Percentiles rank a stretch among this genome's conserved stretches.
Evolutionary conservation across 345 rosid genomes (phyloP).

Genomic region (Ceriops decandra): DNA sequence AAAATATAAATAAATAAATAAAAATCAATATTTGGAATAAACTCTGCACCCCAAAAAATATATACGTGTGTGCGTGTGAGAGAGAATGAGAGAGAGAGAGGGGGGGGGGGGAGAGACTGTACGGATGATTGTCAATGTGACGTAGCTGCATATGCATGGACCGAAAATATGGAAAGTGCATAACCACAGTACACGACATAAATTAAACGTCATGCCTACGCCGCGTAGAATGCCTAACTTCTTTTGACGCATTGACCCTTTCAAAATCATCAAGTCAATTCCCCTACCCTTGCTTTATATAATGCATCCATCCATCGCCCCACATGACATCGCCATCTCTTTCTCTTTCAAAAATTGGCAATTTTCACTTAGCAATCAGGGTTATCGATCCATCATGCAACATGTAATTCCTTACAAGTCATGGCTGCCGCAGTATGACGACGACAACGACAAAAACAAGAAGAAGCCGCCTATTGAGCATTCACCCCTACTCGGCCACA

Average conservation of each 20-base stretch:
- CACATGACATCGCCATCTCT: background rate
- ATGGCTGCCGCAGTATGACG: conserved; percentile 14
- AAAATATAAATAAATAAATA: no score
- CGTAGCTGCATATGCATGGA: background rate
- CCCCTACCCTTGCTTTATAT: background rate
- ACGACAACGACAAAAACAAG: conserved; percentile 4
- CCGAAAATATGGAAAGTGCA: background rate
- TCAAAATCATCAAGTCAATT: background rate
- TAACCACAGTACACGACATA: background rate
- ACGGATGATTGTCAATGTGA: background rate
- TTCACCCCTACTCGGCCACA: background rate
- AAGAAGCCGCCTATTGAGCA: background rate
- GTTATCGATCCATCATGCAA: conserved; percentile 40
- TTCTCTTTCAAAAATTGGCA: background rate
- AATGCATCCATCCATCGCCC: no score
- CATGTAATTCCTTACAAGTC: conserved; percentile 48
- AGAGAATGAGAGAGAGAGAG: no score
- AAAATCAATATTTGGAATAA: no score
- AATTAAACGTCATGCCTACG: conserved; percentile 13
- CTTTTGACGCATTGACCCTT: conserved; percentile 10
- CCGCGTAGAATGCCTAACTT: background rate
- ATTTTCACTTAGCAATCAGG: background rate
- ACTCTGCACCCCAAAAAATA: no score
- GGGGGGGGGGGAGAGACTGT: background rate
- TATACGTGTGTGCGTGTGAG: no score